Conservation (phyloP, 495 filamentous ascomycete species). For the Neurospora discreta region DNA sequence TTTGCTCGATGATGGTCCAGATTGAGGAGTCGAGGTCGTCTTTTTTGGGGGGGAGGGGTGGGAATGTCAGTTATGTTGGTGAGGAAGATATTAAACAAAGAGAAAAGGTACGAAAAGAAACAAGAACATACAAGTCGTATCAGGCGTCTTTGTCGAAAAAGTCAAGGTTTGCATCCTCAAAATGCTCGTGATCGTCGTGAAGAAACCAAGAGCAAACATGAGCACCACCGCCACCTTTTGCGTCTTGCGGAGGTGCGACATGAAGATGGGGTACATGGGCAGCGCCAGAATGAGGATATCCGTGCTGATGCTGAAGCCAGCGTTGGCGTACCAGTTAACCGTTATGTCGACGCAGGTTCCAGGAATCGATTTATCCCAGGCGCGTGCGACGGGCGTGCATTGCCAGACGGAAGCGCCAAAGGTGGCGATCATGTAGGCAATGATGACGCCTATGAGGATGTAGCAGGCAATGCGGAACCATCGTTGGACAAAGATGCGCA, state of each 20-base stretch:
- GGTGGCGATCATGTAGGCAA: conserved; percentile 16
- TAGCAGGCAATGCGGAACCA: conserved; percentile 13
- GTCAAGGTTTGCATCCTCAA: conserved; percentile 13
- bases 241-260: conserved; percentile 15
- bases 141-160: conserved; percentile 9
- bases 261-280: conserved; percentile 25
- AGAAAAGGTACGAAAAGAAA: too few relatives aligned
- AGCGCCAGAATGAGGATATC: conserved; percentile 22
- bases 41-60: too few relatives aligned
- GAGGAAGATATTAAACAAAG: too few relatives aligned
- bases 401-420: conserved; percentile 17
- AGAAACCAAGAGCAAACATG: conserved; percentile 27
- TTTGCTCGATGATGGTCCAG: conserved; percentile 37
- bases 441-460: conserved; percentile 13
- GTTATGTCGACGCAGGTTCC: conserved; percentile 20
- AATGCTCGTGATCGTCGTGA: conserved; percentile 15
- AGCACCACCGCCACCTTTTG: conserved; percentile 27
- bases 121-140: conserved; percentile 8
- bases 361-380: conserved; percentile 19
- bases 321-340: conserved; percentile 17
- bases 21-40: conserved; percentile 26
- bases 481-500: conserved; percentile 18
- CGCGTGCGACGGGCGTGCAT: conserved; percentile 17
- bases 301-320: conserved; percentile 17
- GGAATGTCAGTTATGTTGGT: too few relatives aligned